Evolutionary conservation across 2,329 filamentous ascomycete species (phyloP), one percentile per base, ranked within the genome.

Genomic region (Fragosphaeria purpurea): DNA sequence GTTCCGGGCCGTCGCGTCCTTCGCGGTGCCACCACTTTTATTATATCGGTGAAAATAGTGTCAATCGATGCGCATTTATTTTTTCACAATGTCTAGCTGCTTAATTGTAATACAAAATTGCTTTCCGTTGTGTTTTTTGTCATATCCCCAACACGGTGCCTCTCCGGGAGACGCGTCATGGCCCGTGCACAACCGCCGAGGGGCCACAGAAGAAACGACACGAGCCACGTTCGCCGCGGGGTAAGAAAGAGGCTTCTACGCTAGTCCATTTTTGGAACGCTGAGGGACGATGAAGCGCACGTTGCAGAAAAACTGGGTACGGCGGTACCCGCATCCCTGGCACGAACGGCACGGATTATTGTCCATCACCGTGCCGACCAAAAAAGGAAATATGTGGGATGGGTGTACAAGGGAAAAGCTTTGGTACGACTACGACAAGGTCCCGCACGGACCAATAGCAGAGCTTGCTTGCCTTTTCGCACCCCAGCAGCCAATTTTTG

Each of bases 271-370:
- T 50, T 44, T 2, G 47, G 48, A 11, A 32, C 30, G 6, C 2
- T 22, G 22, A 22, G 22, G 22, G 22, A 22, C 22, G 22, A 22
- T 22, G 22, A 22, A 22, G 39, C 41, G 40, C 47, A 48, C 44
- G 51, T 57, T 47, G 54, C 42, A 12, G 35, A 37, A 37, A 11
- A 37, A 37, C 7, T 37, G 35, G 34, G 41, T 50, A 50, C 49
- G 53, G 51, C 52, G 22, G 22, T 22, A 22, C 22, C 22, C 22
- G 22, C 22, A 22, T 22, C 22, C 22, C 22, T 22, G 22, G 22
- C 22, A 22, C 22, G 22, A 48, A 35, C 50, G 54, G 54, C 50
- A 49, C 53, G 58, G 54, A 54, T 53, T 53, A 48, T 57, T 56
- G 46, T 52, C 51, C 50, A 54, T 53, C 50, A 49, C 51, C 35